Evolutionary conservation across 129 eudicot species (phyloP).

Genomic region (Pittosporum tobira): DNA sequence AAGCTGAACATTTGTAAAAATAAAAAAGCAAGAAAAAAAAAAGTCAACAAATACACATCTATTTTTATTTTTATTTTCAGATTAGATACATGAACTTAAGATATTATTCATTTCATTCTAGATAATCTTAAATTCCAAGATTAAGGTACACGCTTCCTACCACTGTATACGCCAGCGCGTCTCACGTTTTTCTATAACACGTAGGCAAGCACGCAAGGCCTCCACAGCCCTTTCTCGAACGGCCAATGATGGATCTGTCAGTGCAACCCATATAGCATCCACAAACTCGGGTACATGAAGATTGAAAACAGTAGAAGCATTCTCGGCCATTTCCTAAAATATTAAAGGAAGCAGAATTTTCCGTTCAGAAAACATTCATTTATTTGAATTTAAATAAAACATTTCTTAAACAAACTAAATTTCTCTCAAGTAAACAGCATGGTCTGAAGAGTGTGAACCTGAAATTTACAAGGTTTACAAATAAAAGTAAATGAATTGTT

Average conservation of each 20-base stretch:
- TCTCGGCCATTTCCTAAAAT: slow-evolving; percentile 94
- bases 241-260: slow-evolving; percentile 82
- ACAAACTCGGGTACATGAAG: slow-evolving; percentile 87
- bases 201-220: slow-evolving; percentile 98
- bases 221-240: slow-evolving; percentile 90
- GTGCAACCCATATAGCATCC: slow-evolving; percentile 94
- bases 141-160: slow-evolving; percentile 47
- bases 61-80: too few relatives aligned
- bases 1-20: too few relatives aligned
- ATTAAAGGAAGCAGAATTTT: slow-evolving; percentile 5
- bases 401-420: background rate
- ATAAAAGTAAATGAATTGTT: too few relatives aligned
- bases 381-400: slow-evolving; percentile 1
- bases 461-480: too few relatives aligned
- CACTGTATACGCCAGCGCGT: slow-evolving; percentile 99
- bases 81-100: too few relatives aligned
- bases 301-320: slow-evolving; percentile 93
- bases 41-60: too few relatives aligned
- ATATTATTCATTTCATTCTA: too few relatives aligned
- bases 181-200: slow-evolving; percentile 95
- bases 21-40: too few relatives aligned
- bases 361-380: slow-evolving; percentile 3
- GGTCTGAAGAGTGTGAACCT: background rate
- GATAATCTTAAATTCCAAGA: too few relatives aligned
- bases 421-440: too few relatives aligned